Conservation (phyloP, 306 rosid genomes). For the Cucumis sativus region Cucumber_9930_V3 NC_026659.2:17963501-17964000, state of each 20-base stretch:
- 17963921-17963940: too few relatives aligned
- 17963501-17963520: not conserved
- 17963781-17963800: too few relatives aligned
- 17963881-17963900: too few relatives aligned
- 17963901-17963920: too few relatives aligned
- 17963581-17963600: not conserved
- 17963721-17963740: slow-evolving; percentile 5
- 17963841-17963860: slow-evolving; percentile 23
- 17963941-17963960: too few relatives aligned
- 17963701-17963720: slow-evolving; percentile 17
- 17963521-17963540: too few relatives aligned
- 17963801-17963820: too few relatives aligned
- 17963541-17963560: not conserved
- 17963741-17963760: too few relatives aligned
- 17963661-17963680: not conserved
- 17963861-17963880: slow-evolving; percentile 8
- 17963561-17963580: not conserved
- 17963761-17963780: too few relatives aligned
- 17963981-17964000: too few relatives aligned
- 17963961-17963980: too few relatives aligned
- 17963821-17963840: not conserved
- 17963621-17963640: not conserved
- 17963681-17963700: not conserved
- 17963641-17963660: not conserved
- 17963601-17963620: not conserved